Base-by-base conservation (phyloP, 495 filamentous ascomycete species). In the Lophium mytilinum region DNA sequence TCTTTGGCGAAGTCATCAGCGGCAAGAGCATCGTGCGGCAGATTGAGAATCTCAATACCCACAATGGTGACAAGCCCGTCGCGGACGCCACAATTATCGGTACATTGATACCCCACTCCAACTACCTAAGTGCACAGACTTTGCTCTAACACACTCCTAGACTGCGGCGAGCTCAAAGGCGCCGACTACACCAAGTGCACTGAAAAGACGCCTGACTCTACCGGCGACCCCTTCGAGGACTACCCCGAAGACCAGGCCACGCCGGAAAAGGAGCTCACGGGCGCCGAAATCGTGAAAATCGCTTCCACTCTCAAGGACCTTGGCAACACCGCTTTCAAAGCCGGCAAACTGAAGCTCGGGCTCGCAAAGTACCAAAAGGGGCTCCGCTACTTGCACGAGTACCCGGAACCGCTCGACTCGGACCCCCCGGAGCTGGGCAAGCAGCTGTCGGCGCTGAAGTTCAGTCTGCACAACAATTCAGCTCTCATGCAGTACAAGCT, bases 281-380 rank as follows among this genome's bases (percentile, higher is more conserved):
- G 83, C 2, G 65, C 76, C 37, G 77, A 86, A 59, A 81, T 92
- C 45, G 77, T 86, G 53, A 80, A 85, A 69, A 89, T 99, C 61
- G 89, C 89, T 2, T 74, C 78, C n/a, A 87, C 88, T 61, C 81
- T 95, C 63, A 98, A 98, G 75, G 88, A 86, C 17, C 92, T 86
- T 63, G 92, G 92, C 51, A 96, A 95, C 75, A 81, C 80, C 61
- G 91, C 90, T 0, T 97, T 96, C 80, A 96, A 96, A 78, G 72
- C 68, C 15, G 80, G 80, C 21, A 78, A 96, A 63, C 67, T 86
- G 35, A 67, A 74, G 37, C 74, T 87, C 19, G 92, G 84, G 10
- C 76, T 97, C 21, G 87, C 87, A 41, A 99, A 99, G 76, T 99
- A 99, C 75, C 87, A 95, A 72, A 99, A 99, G 75, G 91, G 82